Evolutionary conservation across 352 stramenopile species (phyloP), one percentile per base, ranked within the genome.

Genomic region (Aphanomyces astaci): DNA sequence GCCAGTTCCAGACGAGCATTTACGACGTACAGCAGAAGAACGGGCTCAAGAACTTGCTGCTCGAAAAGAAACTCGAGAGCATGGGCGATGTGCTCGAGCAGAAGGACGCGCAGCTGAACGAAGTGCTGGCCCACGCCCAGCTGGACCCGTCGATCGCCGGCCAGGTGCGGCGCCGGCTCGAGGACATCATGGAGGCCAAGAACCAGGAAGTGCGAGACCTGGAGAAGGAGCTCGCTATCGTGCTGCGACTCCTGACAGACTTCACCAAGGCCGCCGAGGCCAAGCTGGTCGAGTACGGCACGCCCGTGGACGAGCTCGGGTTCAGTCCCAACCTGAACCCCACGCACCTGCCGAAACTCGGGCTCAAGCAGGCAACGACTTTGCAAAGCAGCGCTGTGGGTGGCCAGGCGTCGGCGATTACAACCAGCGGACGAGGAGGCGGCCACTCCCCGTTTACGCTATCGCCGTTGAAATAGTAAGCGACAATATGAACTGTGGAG

Each of bases 1-100:
- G 84, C 3, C 78, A 89, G 56, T 96, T 98, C 71, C 84, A 96
- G 68, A 67, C 71, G 11, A 92, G 84, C 32, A 91, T 98, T 28
- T 96, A 95, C 78, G 82, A 96, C 22, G 90, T 97, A 11, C 89
- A 98, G 73, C 95, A 97, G 49, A 97, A 97, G 71, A 87, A 80
- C 7, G 91, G 92, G 19, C 96, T 98, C 64, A 90, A 96, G 70
- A 97, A 97, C 52, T 71, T 98, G 32, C 70, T 98, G 17, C 79
- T 98, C 7, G 95, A 98, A 72, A 97, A 96, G 66, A 98, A 98
- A 69, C 88, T 98, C 66, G 76, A 76, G 28, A 82, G 84, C 5
- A 77, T 98, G 56, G 82, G 76, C 3, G 67, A 94, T 54, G 81
- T 86, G 27, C 80, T 96, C 7, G 91, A 98, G 64, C 88, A 95